These are phyloP conservation scores for Phyllosticta ampelicida DNA, from an alignment of 2,329 filamentous ascomycete genomes.

Conservation along the genomic window DNA sequence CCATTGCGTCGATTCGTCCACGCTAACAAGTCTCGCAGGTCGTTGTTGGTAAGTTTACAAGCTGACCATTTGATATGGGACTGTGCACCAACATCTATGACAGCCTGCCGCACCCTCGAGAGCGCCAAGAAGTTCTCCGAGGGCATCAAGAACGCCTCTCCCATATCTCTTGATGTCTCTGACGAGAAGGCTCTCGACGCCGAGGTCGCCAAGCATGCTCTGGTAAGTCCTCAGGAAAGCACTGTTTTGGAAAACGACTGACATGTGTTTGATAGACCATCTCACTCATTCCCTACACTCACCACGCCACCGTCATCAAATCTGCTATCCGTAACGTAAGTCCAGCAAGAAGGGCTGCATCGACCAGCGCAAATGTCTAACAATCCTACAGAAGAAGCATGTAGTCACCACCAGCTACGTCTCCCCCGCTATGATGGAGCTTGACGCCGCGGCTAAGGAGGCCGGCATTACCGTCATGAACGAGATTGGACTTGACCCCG, in stretches of 20 bases:
- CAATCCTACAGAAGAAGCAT: conserved; percentile 60
- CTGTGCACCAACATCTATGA: not conserved
- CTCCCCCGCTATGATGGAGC: conserved; percentile 82
- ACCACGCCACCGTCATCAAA: conserved; percentile 84
- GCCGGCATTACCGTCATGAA: conserved; percentile 97
- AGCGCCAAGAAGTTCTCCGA: conserved; percentile 63
- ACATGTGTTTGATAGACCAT: conserved; percentile 29
- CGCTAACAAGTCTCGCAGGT: conserved; percentile 4
- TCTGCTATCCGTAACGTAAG: conserved; percentile 62
- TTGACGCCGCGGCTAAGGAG: conserved; percentile 71
- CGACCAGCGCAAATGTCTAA: not conserved
- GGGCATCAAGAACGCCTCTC: conserved; percentile 57
- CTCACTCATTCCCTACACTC: conserved; percentile 78
- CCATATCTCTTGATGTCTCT: conserved; percentile 77
- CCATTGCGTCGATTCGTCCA: not conserved
- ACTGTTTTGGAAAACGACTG: conserved; percentile 15
- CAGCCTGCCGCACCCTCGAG: conserved; percentile 73
- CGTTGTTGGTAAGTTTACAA: conserved; percentile 39
- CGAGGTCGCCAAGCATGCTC: conserved; percentile 66
- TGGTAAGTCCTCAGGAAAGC: conserved; percentile 36
- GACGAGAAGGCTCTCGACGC: conserved; percentile 67
- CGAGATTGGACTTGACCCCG: conserved; percentile 72
- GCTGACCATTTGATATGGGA: not conserved
- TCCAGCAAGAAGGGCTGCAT: not conserved
- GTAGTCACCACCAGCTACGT: conserved; percentile 94